Base-by-base conservation (phyloP, 2,329 filamentous ascomycete genomes). In the Fusarium veterinarium region DNA sequence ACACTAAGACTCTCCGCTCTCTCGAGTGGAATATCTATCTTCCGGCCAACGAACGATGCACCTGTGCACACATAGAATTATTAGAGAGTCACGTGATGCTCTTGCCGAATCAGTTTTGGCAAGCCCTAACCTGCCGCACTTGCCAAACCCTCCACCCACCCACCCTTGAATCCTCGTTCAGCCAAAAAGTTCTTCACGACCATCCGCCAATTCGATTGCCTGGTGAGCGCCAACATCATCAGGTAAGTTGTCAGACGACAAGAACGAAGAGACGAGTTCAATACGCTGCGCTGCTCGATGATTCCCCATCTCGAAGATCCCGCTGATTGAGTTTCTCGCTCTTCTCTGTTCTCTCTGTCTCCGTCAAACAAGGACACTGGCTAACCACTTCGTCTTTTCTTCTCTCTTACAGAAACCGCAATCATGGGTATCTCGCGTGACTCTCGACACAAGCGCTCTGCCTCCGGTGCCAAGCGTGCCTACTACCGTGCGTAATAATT, bases 391-490 rank as follows among this genome's bases (percentile, higher is more conserved):
- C 53, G 67, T 60, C 51, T 64, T 41, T 56, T 59, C 48, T 71
- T 68, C 78, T 65, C 68, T 71, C 62, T 69, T 81, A 77, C 85
- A 92, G 89, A 89, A 88, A 89, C 88, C 88, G 91, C 91, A 93
- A 93, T 92, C 89, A 95, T 95, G 93, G 93, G 96, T 99, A 98
- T 99, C 90, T 98, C 95, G 88, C 94, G 96, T 90, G 95, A 98
- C 90, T 97, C 95, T 86, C 95, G 96, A 90, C 96, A 99, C 92
- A 99, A 99, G 93, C 95, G 96, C 89, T 95, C 95, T 88, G 95
- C 95, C 87, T 93, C 97, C 86, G 97, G 96, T 91, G 96, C 97
- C 84, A 99, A 99, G 93, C 92, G 93, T 86, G 90, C 93, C 88
- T 93, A 92, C 89, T 96, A 95, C 91, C 91, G 93, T 92, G 88